Evolutionary conservation across 2,329 filamentous ascomycete species (phyloP).

Genomic region (Penicillium sp.): DNA sequence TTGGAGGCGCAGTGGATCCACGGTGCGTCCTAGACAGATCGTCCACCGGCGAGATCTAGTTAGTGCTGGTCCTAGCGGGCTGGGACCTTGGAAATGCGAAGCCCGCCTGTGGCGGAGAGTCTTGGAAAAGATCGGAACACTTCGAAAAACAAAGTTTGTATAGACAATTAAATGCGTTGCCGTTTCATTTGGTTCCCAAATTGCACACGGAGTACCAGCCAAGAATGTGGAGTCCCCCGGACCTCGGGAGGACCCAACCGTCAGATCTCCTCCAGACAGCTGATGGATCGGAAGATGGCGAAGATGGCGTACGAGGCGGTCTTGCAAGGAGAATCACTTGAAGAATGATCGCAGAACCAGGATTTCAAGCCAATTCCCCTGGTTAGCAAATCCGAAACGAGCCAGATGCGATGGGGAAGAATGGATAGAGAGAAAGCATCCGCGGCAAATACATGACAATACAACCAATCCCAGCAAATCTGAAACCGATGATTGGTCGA

Average conservation of each 20-base stretch:
- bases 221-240: constrained; percentile 18
- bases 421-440: not conserved
- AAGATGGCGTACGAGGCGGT: too few relatives aligned
- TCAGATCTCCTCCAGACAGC: not conserved
- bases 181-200: constrained; percentile 1
- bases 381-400: too few relatives aligned
- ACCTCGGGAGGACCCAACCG: constrained; percentile 11
- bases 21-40: not conserved
- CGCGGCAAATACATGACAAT: constrained; percentile 2
- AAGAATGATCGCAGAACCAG: too few relatives aligned
- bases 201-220: too few relatives aligned
- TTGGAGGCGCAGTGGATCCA: not conserved
- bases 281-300: not conserved
- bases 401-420: not conserved
- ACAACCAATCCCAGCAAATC: not conserved
- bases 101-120: too few relatives aligned
- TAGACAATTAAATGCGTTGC: not conserved
- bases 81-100: not conserved
- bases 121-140: too few relatives aligned
- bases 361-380: too few relatives aligned
- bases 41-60: not conserved
- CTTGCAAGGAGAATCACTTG: too few relatives aligned
- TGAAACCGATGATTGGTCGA: not conserved
- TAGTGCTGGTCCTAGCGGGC: not conserved
- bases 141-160: constrained; percentile 1